Conservation (phyloP, 73 alveolate species). For the Paramecium octaurelia region DNA sequence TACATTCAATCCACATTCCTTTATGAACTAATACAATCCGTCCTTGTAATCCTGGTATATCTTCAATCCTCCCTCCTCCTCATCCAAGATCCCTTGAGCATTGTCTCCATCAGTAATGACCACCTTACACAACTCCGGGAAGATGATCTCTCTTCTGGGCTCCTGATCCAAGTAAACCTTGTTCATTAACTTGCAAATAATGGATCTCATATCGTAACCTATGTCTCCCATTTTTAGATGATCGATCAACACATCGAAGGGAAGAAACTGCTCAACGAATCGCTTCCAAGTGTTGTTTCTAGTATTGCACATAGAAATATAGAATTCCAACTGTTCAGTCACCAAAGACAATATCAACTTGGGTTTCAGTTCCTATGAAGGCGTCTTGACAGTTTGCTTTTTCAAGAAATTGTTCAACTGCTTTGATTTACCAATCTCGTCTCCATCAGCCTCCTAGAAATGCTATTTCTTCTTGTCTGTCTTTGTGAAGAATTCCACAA, state of each 20-base stretch:
- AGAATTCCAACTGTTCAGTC: constrained; percentile 49
- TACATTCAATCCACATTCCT: neutral
- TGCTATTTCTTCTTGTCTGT: neutral
- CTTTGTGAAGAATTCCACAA: neutral
- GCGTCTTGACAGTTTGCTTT: neutral
- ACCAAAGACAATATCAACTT: constrained; percentile 27
- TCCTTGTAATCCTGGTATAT: neutral
- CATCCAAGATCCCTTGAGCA: neutral
- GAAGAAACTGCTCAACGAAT: constrained; percentile 44
- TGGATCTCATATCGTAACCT: constrained; percentile 55
- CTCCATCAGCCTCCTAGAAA: neutral
- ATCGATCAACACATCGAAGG: constrained; percentile 1
- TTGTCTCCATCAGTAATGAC: neutral
- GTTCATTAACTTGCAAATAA: constrained; percentile 50
- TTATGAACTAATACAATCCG: neutral
- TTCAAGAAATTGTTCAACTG: neutral
- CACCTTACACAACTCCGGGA: constrained; percentile 60
- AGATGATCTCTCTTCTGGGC: constrained; percentile 52
- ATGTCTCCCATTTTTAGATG: neutral
- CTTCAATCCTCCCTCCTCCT: constrained; percentile 17
- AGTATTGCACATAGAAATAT: constrained; percentile 56
- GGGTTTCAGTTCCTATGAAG: constrained; percentile 18
- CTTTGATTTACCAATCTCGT: constrained; percentile 14
- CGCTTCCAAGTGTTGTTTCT: constrained; percentile 63
- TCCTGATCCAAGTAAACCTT: constrained; percentile 60